phyloP scores from a whole-genome alignment of 2,329 filamentous ascomycete species.

The Thelonectria blattea region DNA sequence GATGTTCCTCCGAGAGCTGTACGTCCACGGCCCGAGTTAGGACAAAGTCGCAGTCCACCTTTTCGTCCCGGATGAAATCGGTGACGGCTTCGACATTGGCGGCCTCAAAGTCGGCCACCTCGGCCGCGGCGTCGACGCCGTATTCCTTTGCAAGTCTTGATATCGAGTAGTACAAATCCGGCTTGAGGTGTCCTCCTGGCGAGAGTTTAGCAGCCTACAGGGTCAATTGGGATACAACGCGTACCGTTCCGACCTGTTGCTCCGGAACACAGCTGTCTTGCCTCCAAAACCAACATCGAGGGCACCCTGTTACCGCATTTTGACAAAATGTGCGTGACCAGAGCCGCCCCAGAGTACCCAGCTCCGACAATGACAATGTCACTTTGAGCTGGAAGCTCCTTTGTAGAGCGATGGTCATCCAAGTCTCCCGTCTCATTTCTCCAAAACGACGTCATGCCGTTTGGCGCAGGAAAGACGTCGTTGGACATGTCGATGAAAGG shows the following conservation, averaged over 20 bases:
- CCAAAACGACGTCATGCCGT: conserved; percentile 27
- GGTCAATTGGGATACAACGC: neutral
- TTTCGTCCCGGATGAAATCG: conserved; percentile 44
- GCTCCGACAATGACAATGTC: conserved; percentile 56
- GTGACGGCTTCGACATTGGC: conserved; percentile 38
- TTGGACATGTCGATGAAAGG: neutral
- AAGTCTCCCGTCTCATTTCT: neutral
- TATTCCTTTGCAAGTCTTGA: neutral
- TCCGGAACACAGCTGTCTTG: conserved; percentile 41
- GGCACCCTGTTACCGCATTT: conserved; percentile 7
- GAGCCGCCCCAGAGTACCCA: conserved; percentile 52
- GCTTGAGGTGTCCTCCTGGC: conserved; percentile 26
- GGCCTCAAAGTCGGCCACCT: conserved; percentile 29
- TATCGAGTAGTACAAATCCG: conserved; percentile 21
- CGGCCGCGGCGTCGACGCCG: conserved; percentile 28
- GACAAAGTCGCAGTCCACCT: conserved; percentile 43
- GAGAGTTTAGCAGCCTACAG: neutral
- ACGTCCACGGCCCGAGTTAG: conserved; percentile 49
- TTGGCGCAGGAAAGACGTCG: neutral
- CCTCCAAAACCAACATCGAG: conserved; percentile 42
- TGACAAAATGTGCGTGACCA: conserved; percentile 48
- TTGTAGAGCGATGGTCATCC: conserved; percentile 6
- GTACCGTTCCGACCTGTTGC: conserved; percentile 39
- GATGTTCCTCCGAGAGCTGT: conserved; percentile 37
- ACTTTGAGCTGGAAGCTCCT: conserved; percentile 42